Percentiles rank a stretch among this genome's conserved stretches.
These are phyloP conservation scores for Torulaspora globosa DNA, from an alignment of 1,139 yeast genomes.

Conservation along the genomic window DNA sequence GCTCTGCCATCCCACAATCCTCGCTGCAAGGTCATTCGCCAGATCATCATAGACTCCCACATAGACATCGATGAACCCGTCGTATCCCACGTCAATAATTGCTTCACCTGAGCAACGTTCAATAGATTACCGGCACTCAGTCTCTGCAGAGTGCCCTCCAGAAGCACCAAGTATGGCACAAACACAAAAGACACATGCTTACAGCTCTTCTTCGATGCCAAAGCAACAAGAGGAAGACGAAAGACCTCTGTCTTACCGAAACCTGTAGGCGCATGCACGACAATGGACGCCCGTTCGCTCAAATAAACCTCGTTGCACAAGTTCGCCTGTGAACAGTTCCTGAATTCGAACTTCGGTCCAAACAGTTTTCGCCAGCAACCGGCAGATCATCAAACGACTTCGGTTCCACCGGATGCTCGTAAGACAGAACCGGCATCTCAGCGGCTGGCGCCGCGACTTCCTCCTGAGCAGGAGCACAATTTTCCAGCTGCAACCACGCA, in stretches of 20 bases:
- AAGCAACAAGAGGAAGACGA: neutral
- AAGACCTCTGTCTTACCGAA: slow-evolving; percentile 3
- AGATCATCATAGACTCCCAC: neutral
- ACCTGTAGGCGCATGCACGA: slow-evolving; percentile 1
- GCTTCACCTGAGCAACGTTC: neutral
- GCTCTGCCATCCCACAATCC: neutral
- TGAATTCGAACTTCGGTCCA: neutral
- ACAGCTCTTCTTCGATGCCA: slow-evolving; percentile 1
- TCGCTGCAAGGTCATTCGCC: neutral
- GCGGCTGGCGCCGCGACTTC: too few species aligned
- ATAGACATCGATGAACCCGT: neutral
- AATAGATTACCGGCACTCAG: too few species aligned
- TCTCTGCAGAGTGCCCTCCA: neutral
- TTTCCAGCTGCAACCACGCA: too few species aligned
- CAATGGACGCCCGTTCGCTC: neutral
- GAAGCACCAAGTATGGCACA: too few species aligned
- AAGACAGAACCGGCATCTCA: neutral
- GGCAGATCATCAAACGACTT: neutral
- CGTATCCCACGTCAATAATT: neutral
- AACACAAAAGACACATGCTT: slow-evolving; percentile 3
- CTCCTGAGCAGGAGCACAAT: too few species aligned
- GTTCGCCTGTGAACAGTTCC: neutral
- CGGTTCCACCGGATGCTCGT: neutral
- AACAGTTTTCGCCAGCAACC: too few species aligned
- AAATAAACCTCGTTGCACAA: slow-evolving; percentile 1